phyloP scores from a whole-genome alignment of 345 rosid genomes.

The Theobroma cacao region DNA sequence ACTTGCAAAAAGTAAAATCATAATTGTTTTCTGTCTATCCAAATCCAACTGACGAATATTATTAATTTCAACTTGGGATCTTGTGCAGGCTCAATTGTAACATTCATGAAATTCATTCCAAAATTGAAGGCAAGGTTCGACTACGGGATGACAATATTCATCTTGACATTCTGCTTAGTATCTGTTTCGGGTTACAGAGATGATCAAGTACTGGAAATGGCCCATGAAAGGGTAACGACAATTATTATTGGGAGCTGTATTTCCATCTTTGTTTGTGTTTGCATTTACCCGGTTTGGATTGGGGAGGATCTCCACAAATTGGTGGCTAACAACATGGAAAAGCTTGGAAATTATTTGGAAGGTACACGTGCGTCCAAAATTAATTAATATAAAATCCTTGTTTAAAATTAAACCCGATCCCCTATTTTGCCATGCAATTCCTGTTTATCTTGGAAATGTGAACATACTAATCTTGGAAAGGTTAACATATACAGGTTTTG shows the following conservation, averaged over 20 bases:
- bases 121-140: slow-evolving; percentile 41
- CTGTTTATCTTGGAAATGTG: not conserved
- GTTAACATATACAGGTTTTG: slow-evolving; percentile 26
- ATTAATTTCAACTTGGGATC: too few relatives aligned
- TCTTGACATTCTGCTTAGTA: slow-evolving; percentile 37
- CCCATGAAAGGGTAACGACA: slow-evolving; percentile 22
- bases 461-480: not conserved
- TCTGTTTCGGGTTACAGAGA: slow-evolving; percentile 30
- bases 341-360: slow-evolving; percentile 17
- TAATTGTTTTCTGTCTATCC: too few relatives aligned
- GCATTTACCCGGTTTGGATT: slow-evolving; percentile 26
- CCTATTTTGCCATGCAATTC: not conserved
- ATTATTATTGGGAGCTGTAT: slow-evolving; percentile 12
- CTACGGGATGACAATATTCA: slow-evolving; percentile 39
- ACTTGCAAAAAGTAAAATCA: too few relatives aligned
- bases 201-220: slow-evolving; percentile 12
- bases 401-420: too few relatives aligned
- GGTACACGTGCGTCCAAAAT: not conserved
- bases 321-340: slow-evolving; percentile 17
- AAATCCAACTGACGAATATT: too few relatives aligned
- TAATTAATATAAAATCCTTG: too few relatives aligned
- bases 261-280: not conserved
- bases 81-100: too few relatives aligned
- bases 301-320: slow-evolving; percentile 31
- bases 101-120: slow-evolving; percentile 35